These are phyloP conservation scores for Paecilomyces sp. DNA, from an alignment of 2,329 filamentous ascomycete species.

Conservation along the genomic window DNA sequence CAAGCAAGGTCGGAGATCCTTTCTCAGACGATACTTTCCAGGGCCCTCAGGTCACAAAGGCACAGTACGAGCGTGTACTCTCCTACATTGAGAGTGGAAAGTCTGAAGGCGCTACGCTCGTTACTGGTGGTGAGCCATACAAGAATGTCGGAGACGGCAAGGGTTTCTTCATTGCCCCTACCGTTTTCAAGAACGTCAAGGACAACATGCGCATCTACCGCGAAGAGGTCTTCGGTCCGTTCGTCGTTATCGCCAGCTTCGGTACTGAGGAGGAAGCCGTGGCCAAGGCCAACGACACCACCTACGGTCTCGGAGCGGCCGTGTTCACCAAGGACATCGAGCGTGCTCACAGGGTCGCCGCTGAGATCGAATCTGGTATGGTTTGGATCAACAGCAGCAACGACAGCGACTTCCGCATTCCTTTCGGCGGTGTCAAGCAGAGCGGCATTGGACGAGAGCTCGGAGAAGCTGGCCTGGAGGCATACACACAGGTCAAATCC, in stretches of 20 bases:
- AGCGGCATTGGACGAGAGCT: conserved; percentile 45
- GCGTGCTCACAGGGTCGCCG: conserved; percentile 34
- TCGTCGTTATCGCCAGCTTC: conserved; percentile 34
- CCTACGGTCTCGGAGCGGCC: conserved; percentile 36
- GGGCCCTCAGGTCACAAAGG: conserved; percentile 39
- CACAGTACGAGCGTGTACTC: conserved; percentile 38
- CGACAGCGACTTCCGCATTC: conserved; percentile 34
- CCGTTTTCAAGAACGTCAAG: conserved; percentile 28
- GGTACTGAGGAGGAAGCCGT: conserved; percentile 33
- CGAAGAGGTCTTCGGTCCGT: conserved; percentile 40
- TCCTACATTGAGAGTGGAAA: conserved; percentile 37
- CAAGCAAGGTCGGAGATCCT: conserved; percentile 34
- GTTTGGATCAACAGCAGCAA: conserved; percentile 41
- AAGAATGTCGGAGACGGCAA: conserved; percentile 23
- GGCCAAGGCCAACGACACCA: conserved; percentile 31
- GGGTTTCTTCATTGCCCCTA: conserved; percentile 35
- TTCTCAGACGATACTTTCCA: conserved; percentile 36
- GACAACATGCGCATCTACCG: conserved; percentile 30
- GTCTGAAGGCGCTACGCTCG: conserved; percentile 30
- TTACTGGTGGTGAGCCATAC: conserved; percentile 29
- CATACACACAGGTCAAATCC: conserved; percentile 33
- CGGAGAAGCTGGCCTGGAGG: conserved; percentile 34
- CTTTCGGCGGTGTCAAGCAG: conserved; percentile 40
- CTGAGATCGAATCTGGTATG: conserved; percentile 39
- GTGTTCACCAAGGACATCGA: conserved; percentile 38